These are phyloP conservation scores for Puccinia triticina DNA, from an alignment of 1,284 basidiomycete genomes.

Conservation along the genomic window DNA sequence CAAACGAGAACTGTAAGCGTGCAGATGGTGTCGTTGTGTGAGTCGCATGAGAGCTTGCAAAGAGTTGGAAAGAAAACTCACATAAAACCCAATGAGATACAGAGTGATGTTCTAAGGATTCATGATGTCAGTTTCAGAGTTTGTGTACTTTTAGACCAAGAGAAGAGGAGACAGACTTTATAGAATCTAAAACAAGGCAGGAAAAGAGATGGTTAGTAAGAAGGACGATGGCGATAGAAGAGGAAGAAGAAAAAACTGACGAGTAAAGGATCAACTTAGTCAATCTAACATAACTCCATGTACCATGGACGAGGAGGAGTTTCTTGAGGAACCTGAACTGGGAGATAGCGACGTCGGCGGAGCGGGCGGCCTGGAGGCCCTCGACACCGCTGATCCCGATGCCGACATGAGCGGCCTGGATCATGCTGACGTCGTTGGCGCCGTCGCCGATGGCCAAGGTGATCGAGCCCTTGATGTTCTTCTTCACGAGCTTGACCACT, in stretches of 20 bases:
- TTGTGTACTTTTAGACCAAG: background rate
- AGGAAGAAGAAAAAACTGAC: constrained; percentile 3
- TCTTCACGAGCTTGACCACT: constrained; percentile 97
- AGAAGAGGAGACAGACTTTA: constrained; percentile 32
- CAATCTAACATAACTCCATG: constrained; percentile 94
- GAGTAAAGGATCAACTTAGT: constrained; percentile 83
- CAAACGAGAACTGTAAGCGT: constrained; percentile 76
- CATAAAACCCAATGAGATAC: constrained; percentile 51
- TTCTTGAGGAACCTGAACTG: constrained; percentile 98
- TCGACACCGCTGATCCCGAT: constrained; percentile 98
- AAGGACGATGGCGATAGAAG: background rate
- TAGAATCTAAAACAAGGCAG: constrained; percentile 36
- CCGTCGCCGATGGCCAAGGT: constrained; percentile 83
- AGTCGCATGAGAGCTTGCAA: background rate
- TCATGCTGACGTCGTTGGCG: constrained; percentile 69
- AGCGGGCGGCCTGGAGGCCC: constrained; percentile 94
- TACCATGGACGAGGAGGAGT: constrained; percentile 91
- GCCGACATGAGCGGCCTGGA: constrained; percentile 75
- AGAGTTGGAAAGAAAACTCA: constrained; percentile 2
- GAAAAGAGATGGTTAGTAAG: constrained; percentile 8
- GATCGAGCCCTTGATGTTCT: constrained; percentile 85
- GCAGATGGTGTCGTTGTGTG: no score
- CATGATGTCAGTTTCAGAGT: background rate
- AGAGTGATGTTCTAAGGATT: constrained; percentile 47
- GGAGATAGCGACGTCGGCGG: constrained; percentile 94